Base-by-base conservation (phyloP, 768 basidiomycete species). In the Suillus cothurnatus region DNA sequence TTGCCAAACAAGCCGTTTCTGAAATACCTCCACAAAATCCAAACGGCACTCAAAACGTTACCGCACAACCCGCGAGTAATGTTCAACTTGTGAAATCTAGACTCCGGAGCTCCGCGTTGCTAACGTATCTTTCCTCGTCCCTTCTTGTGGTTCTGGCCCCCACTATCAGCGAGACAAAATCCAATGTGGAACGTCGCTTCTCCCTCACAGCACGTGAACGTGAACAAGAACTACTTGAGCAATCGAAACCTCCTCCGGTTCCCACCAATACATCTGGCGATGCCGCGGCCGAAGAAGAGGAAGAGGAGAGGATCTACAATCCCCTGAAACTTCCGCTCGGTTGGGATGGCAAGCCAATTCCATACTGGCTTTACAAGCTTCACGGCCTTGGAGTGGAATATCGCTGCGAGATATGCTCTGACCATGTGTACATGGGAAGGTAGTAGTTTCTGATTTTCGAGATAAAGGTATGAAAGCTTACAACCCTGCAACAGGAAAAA, bases 321-420 rank as follows among this genome's bases (percentile, higher is more conserved):
- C 97, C 97, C 55, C 86, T 99, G 59, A 99, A 99, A 79, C 81
- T 99, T 49, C 97, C 97, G 17, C 83, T 98, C 26, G 95, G 95
- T 6, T 98, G 95, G 95, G 97, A 99, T 73, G 96, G 97, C 38
- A 99, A 99, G 74, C 97, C 97, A 23, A 99, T 99, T 72, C 97
- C 97, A 39, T 98, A 97, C 74, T 98, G 96, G 96, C 71, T 99
- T 62, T 99, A 96, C 81, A 99, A 99, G 78, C 80, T 99, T 43
- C 97, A 99, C 73, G 97, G 97, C 11, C 83, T 99, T 43, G 97
- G 97, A n/a, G 95, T 97, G 34, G 94, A 97, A 77, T 99, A 98
- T 76, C 87, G 89, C 64, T 99, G 97, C 71, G 97, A 99, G 80
- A 97, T 99, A 71, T 99, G 97, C 74, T 95, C 94, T 17, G 96